Base-by-base conservation (phyloP, 176 grass and related monocot species). In the Aegilops sharonensis region DNA sequence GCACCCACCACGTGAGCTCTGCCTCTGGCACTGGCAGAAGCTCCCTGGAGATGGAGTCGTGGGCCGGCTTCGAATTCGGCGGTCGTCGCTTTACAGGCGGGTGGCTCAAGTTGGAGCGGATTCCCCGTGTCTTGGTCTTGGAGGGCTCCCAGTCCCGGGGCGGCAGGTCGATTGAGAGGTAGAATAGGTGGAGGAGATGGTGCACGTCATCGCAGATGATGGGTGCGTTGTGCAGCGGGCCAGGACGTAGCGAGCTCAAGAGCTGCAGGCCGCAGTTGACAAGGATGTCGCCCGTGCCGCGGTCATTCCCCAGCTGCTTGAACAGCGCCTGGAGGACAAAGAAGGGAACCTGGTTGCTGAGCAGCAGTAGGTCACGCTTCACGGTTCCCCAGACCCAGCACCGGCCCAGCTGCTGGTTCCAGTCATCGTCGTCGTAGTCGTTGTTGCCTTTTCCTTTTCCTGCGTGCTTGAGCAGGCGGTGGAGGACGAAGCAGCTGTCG, bases 141-240 rank as follows among this genome's bases (percentile, higher is more conserved):
- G 32, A 34, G 4, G 32, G 32, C 32, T 34, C 32, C 32, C 32
- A 34, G 32, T 34, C 32, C 32, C 10, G 1, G 9, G 20, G 36
- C 24, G 62, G 62, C 23, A 64, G 21, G 62, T 64, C 62, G 24
- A 64, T 23, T 23, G 62, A 64, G 23, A 64, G 62, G 62, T 64
- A 64, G 23, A 64, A 64, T 11, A 64, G 62, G 62, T 64, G 62
- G 62, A 64, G 62, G 23, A 91, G 69, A 39, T 91, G 84, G 24
- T 79, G 27, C 27, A 74, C 48, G 3, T 43, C 3, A 3, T 4
- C 4, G 40, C 57, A 69, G 13, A 37, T 10, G 21, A 37, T 23
- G 39, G 21, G 5, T 0, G 21, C 30, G 20, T 5, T 0, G 21
- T 24, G 23, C 11, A 48, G 42, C 2, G 25, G 31, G 1, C 3